Conservation (phyloP, 2,329 filamentous ascomycete species). For the Zymoseptoria brevis region DNA sequence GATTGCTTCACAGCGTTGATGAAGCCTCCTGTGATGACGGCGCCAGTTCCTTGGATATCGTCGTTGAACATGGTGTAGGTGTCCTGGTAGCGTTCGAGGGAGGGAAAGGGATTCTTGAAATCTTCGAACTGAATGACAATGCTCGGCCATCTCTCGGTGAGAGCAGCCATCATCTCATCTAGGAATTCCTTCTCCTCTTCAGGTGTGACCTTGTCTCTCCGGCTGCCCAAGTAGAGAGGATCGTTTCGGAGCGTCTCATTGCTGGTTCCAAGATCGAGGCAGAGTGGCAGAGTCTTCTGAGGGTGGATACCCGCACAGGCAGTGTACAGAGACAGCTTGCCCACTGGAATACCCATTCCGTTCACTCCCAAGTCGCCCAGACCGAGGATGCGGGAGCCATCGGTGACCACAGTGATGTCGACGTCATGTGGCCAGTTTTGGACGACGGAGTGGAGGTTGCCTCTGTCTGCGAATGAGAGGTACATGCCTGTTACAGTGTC, state of each 20-base stretch:
- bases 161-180: slow-evolving; percentile 93
- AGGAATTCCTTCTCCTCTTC: slow-evolving; percentile 83
- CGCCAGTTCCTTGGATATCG: slow-evolving; percentile 94
- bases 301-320: slow-evolving; percentile 92
- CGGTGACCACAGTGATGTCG: slow-evolving; percentile 93
- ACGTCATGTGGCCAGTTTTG: slow-evolving; percentile 91
- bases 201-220: slow-evolving; percentile 68
- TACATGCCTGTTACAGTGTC: slow-evolving; percentile 55
- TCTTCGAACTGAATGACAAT: slow-evolving; percentile 91
- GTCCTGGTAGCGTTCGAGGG: slow-evolving; percentile 81
- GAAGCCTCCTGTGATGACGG: slow-evolving; percentile 81
- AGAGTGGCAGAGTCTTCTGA: slow-evolving; percentile 54
- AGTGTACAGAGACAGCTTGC: slow-evolving; percentile 91
- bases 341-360: slow-evolving; percentile 95
- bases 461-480: slow-evolving; percentile 89
- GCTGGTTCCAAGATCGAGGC: slow-evolving; percentile 55
- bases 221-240: slow-evolving; percentile 83
- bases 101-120: slow-evolving; percentile 95
- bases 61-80: slow-evolving; percentile 96
- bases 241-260: slow-evolving; percentile 63
- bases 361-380: slow-evolving; percentile 94
- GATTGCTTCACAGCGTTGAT: slow-evolving; percentile 74
- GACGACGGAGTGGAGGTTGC: slow-evolving; percentile 79
- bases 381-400: slow-evolving; percentile 86
- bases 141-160: slow-evolving; percentile 66